Evolutionary conservation across 2,329 filamentous ascomycete species (phyloP).

Genomic region (Myotisia sp.): DNA sequence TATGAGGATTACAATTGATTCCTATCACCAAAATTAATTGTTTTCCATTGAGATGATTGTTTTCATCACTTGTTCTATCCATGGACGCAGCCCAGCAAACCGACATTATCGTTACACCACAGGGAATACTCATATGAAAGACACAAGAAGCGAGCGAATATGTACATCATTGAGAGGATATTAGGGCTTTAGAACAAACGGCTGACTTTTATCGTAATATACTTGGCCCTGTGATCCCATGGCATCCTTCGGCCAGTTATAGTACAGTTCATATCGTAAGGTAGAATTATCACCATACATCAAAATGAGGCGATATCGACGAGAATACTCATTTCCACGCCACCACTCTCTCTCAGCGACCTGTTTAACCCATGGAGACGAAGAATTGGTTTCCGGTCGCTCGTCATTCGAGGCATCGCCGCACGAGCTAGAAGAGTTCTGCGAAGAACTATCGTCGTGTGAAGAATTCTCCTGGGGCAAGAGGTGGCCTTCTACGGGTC

Average conservation of each 20-base stretch:
- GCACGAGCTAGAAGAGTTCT: too few species aligned
- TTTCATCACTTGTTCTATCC: background rate
- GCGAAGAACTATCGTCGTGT: too few species aligned
- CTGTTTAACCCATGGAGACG: background rate
- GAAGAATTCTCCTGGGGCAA: conserved; percentile 18
- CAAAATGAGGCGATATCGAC: conserved; percentile 40
- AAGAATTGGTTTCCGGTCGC: background rate
- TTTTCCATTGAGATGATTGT: background rate
- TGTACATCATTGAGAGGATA: too few species aligned
- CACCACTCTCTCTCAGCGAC: conserved; percentile 19
- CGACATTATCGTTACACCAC: too few species aligned
- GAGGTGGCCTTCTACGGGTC: conserved; percentile 41
- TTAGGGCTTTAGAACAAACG: conserved; percentile 8
- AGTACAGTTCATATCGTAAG: conserved; percentile 46
- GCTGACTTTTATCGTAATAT: conserved; percentile 1
- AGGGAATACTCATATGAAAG: too few species aligned
- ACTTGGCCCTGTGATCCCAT: conserved; percentile 5
- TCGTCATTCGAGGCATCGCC: too few species aligned
- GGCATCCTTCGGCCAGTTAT: conserved; percentile 21
- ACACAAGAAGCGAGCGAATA: too few species aligned
- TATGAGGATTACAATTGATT: too few species aligned
- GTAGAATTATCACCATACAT: conserved; percentile 43
- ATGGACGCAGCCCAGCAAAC: too few species aligned
- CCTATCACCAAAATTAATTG: background rate
- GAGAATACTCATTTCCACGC: conserved; percentile 28